Base-by-base conservation (phyloP, 768 basidiomycete genomes). In the Russula sp. region DNA sequence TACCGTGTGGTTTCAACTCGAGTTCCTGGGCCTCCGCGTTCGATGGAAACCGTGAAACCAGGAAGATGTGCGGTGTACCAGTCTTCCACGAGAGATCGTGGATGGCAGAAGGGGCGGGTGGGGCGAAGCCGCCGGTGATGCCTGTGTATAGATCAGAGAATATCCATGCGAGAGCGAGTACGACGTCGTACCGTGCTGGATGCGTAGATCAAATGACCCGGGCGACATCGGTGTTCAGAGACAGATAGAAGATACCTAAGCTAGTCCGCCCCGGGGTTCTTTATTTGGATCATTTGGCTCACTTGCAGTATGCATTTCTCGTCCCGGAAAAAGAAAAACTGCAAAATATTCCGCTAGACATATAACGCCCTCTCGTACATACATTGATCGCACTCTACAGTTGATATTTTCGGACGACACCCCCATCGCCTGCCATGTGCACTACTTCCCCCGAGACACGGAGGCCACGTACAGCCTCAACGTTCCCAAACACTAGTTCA, bases 71-170 rank as follows among this genome's bases (percentile, higher is more conserved):
- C 14, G 76, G 45, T 51, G 76, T 73, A 7, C 68, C 69, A 2
- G 76, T 51, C 51, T 78, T 76, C n/a, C 70, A 69, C 22, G 82
- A 79, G 66, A 91, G 68, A 31, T 77, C 77, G 70, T 83, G 77
- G 68, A 86, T 74, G 14, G 81, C 83, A 32, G 74, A 74, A 3
- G 87, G 84, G 7, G 77, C 84, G 4, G 90, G 84, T 0, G 88
- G 86, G 13, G 82, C 83, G 70, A 92, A 88, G 47, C 90, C 90
- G 35, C 89, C 89, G 13, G 76, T 73, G 71, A 91, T 91, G 63
- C 90, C 90, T 91, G 37, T 10, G 50, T 39, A 16, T 14, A 39
- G 13, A 45, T 62, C 39, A 63, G 55, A 35, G 54, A 61, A 3
- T 16, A 55, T 55, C 34, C 53, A 45, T 34, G 16, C 11, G 20